phyloP scores from a whole-genome alignment of 1,284 basidiomycete species.

The Melampsora larici-populina region DNA sequence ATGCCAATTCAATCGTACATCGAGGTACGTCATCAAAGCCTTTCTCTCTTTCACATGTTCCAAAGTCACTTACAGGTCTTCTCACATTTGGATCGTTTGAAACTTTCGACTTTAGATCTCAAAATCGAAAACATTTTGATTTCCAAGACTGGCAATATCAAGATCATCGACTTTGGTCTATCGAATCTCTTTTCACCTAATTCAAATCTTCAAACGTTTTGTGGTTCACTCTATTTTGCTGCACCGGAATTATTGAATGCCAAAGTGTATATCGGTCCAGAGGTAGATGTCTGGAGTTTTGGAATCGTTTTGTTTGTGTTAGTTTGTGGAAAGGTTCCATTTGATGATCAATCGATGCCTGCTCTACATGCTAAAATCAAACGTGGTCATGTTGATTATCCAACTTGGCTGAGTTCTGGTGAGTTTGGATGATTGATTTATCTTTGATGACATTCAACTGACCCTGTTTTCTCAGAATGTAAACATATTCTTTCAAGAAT shows the following conservation, averaged over 20 bases:
- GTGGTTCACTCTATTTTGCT: slow-evolving; percentile 95
- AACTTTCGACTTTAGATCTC: slow-evolving; percentile 62
- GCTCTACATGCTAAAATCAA: slow-evolving; percentile 99
- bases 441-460: background rate
- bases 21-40: slow-evolving; percentile 57
- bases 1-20: slow-evolving; percentile 95
- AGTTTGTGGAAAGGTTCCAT: slow-evolving; percentile 96
- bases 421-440: slow-evolving; percentile 50
- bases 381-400: slow-evolving; percentile 92
- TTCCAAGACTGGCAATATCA: slow-evolving; percentile 96
- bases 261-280: slow-evolving; percentile 91
- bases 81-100: background rate
- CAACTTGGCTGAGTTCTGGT: slow-evolving; percentile 91
- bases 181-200: slow-evolving; percentile 92
- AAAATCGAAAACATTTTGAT: slow-evolving; percentile 99
- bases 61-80: background rate
- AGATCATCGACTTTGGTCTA: slow-evolving; percentile 98
- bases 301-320: slow-evolving; percentile 96
- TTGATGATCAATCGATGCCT: slow-evolving; percentile 99
- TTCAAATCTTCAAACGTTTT: slow-evolving; percentile 85
- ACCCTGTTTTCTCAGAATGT: slow-evolving; percentile 65
- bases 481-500: slow-evolving; percentile 89
- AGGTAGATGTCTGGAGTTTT: slow-evolving; percentile 98
- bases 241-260: slow-evolving; percentile 95
- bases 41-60: background rate